Evolutionary conservation across 176 grass and related monocot species (phyloP), one percentile per base, ranked within the genome.

Genomic region (Oryza australiensis): DNA sequence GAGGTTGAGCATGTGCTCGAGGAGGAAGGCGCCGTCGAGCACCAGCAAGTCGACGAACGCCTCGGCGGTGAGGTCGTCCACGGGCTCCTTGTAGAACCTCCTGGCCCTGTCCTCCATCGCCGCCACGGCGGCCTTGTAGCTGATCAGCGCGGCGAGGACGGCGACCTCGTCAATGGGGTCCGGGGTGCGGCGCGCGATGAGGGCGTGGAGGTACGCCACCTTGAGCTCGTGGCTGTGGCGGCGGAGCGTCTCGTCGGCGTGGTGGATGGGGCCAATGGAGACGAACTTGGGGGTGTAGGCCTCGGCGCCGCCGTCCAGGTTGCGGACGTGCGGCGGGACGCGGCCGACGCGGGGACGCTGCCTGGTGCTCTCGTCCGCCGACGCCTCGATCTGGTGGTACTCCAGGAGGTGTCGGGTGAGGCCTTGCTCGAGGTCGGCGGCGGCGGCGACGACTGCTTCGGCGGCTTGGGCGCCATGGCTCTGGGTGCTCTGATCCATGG

Each of bases 1-100:
- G 48, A 14, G 30, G 72, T 75, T 75, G 48, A 75, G 46, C 46
- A 75, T 53, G 72, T 75, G 72, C 72, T 75, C 48, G 28, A 75
- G 26, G 27, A 75, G 7, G 72, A 75, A 59, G 72, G 48, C 57
- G 48, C 46, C 72, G 72, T 75, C 72, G 24, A 75, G 72, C 72
- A 75, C 72, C 29, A 75, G 72, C 48, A 75, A 35, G 4, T 75
- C 46, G 1, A 75, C 51, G 73, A 75, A 75, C 51, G 57, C 51
- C 45, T 75, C 51, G 29, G 29, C 3, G 29, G 18, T 2, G 51
- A 75, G 30, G 35, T 5, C 35, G 9, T 0, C 5, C 5, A 75
- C 51, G 18, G 1, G 2, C 3, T 75, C 73, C 29, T 18, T 3
- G 51, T 75, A 60, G 73, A 75, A 62, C 11, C 9, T 20, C 12